phyloP scores from a whole-genome alignment of 2,329 filamentous ascomycete genomes.

The Phialemonium atrogriseum region DNA sequence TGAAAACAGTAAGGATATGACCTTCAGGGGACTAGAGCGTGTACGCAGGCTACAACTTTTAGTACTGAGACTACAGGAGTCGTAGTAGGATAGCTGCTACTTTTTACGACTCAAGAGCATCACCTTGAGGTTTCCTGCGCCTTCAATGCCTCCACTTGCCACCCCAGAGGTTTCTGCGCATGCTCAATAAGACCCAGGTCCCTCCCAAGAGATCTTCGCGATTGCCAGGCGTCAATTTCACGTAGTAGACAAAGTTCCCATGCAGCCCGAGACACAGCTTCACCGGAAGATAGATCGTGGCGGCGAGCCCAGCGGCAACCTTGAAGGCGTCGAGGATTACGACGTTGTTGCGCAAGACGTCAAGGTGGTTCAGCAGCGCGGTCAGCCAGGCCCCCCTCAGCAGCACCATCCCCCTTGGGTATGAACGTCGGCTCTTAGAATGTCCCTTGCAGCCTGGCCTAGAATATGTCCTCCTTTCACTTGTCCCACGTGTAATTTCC shows the following conservation, averaged over 20 bases:
- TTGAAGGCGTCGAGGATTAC: conserved; percentile 28
- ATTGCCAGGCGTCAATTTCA: no score
- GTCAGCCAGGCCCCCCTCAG: conserved; percentile 40
- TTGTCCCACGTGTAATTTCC: conserved; percentile 29
- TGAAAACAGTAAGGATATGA: no score
- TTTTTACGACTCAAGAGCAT: no score
- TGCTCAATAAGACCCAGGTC: no score
- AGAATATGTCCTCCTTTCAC: conserved; percentile 21
- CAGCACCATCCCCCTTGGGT: conserved; percentile 23
- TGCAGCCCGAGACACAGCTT: conserved; percentile 27
- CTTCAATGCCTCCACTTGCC: no score
- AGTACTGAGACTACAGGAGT: no score
- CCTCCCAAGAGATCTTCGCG: no score
- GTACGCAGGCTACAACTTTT: no score
- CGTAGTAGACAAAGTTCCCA: conserved; percentile 31
- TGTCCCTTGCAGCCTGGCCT: conserved; percentile 29
- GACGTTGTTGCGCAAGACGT: conserved; percentile 29
- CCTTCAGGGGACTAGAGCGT: no score
- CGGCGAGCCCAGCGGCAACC: conserved; percentile 24
- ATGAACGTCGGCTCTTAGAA: conserved; percentile 44
- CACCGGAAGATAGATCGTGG: conserved; percentile 26
- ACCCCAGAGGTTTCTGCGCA: no score
- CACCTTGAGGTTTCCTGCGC: no score
- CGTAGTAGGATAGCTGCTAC: no score
- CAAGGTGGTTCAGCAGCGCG: conserved; percentile 31